Conservation (phyloP, 2,329 filamentous ascomycete species). For the Aschersonia sp. region DNA sequence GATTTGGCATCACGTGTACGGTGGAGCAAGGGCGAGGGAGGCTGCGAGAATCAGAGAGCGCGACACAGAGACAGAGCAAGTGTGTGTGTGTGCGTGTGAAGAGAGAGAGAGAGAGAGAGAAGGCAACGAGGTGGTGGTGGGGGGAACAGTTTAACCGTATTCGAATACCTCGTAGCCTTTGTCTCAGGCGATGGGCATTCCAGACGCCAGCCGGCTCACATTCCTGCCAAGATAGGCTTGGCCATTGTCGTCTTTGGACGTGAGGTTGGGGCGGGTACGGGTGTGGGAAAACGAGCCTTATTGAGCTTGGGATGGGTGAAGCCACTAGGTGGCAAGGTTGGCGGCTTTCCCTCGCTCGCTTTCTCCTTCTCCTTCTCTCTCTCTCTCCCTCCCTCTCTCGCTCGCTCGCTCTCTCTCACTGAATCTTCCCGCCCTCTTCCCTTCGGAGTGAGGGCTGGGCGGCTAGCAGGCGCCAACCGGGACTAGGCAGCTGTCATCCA, state of each 20-base stretch:
- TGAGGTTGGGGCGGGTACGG: slow-evolving; percentile 13
- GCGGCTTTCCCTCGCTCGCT: slow-evolving; percentile 1
- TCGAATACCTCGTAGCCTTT: slow-evolving; percentile 17
- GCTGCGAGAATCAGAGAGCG: no score
- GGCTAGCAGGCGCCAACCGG: neutral
- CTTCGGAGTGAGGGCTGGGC: neutral
- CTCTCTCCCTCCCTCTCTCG: no score
- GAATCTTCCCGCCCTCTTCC: no score
- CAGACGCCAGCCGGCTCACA: slow-evolving; percentile 13
- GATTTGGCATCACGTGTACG: slow-evolving; percentile 10
- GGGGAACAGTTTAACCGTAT: slow-evolving; percentile 7
- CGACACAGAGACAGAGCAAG: neutral
- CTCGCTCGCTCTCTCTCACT: no score
- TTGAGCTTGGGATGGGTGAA: slow-evolving; percentile 1
- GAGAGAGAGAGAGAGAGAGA: neutral
- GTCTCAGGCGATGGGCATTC: slow-evolving; percentile 21
- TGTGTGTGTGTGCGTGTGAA: no score
- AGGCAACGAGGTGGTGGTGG: slow-evolving; percentile 3
- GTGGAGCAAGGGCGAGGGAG: neutral
- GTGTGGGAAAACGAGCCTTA: slow-evolving; percentile 1
- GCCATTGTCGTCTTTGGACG: slow-evolving; percentile 19
- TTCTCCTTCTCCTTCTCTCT: neutral
- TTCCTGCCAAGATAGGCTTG: slow-evolving; percentile 10
- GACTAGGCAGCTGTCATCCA: neutral
- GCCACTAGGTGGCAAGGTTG: slow-evolving; percentile 3